A percentile compares a stretch with the other conserved stretches of the same genome.
Conservation (phyloP, 371 early-diverging fungal species). For the Cokeromyces recurvatus region DNA sequence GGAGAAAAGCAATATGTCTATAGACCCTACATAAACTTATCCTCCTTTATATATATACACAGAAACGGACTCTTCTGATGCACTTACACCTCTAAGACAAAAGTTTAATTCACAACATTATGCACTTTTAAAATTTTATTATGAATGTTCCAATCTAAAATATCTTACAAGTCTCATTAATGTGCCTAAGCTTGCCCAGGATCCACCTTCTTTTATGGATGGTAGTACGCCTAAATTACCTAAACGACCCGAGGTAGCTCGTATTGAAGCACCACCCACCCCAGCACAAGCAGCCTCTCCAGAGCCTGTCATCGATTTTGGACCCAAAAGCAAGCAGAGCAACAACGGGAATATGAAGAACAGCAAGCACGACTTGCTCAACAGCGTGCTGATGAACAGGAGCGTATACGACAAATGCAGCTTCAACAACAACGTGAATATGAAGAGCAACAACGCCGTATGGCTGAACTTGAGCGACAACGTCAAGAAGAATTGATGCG, state of each 20-base stretch:
- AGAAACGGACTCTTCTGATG: constrained; percentile 75
- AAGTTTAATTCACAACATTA: constrained; percentile 86
- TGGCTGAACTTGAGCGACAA: constrained; percentile 63
- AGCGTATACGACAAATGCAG: constrained; percentile 50
- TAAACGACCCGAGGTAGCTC: constrained; percentile 28
- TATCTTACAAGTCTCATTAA: constrained; percentile 91
- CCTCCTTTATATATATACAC: no score
- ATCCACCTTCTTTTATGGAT: constrained; percentile 69
- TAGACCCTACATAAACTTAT: no score
- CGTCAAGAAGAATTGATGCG: constrained; percentile 64
- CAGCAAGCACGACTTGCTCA: constrained; percentile 61
- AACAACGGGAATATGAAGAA: constrained; percentile 70
- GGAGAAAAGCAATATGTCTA: neutral
- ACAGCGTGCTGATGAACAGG: constrained; percentile 59
- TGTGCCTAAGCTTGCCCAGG: constrained; percentile 83
- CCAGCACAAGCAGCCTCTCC: constrained; percentile 58
- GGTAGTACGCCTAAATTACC: constrained; percentile 35
- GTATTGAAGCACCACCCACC: constrained; percentile 28
- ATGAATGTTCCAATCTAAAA: constrained; percentile 82
- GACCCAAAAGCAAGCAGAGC: constrained; percentile 63
- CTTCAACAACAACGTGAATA: constrained; percentile 70
- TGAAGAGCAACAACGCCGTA: constrained; percentile 69
- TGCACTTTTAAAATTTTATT: constrained; percentile 84
- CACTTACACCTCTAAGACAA: constrained; percentile 82
- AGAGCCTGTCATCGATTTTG: constrained; percentile 57